Base-by-base conservation (phyloP, 176 grass and related monocot genomes). In the Raddia distichophylla region DNA sequence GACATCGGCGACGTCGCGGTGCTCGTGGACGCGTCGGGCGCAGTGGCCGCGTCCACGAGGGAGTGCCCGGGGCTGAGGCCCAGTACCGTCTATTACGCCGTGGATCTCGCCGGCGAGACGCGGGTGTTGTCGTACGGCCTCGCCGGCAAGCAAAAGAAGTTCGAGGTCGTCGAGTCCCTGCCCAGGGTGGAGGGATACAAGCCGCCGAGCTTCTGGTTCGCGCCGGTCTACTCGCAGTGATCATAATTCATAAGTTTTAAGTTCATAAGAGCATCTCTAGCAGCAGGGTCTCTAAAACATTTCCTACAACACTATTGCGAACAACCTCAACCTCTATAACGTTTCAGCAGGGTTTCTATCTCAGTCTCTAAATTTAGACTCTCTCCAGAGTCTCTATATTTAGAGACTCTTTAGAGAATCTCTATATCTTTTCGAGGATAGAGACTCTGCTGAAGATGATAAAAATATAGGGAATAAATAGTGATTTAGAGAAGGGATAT, bases 1-100 rank as follows among this genome's bases (percentile, higher is more conserved):
- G 76, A 89, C 82, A 80, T 89, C 64, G 87, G 76, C 22, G 82
- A 89, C 82, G 76, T 79, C 10, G 80, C 80, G 32, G 68, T 88
- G 67, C 70, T 89, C 20, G 87, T 84, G 19, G 87, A 80, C 76
- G 69, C 76, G 62, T 2, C 76, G 19, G 76, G 87, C 62, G 82
- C 70, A 35, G 55, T 89, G 82, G 70, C 87, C 46, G 87, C 77
- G 62, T 80, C 76, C 70, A 89, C 87, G 5, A 11, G 11, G 46
- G 76, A 80, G 17, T 85, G 69, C 54, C 87, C 82, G 46, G 76
- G 82, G 76, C 82, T 89, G 22, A 62, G 82, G 70, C 37, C 87
- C 46, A 89, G 82, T 70, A 84, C 70, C 8, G 82, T 89, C 5
- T 89, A 89, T 70, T 85, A 49, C 47, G 87, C 82, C 76, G 63